phyloP scores from a whole-genome alignment of 2,329 filamentous ascomycete species.

The Trichoderma sp. region DNA sequence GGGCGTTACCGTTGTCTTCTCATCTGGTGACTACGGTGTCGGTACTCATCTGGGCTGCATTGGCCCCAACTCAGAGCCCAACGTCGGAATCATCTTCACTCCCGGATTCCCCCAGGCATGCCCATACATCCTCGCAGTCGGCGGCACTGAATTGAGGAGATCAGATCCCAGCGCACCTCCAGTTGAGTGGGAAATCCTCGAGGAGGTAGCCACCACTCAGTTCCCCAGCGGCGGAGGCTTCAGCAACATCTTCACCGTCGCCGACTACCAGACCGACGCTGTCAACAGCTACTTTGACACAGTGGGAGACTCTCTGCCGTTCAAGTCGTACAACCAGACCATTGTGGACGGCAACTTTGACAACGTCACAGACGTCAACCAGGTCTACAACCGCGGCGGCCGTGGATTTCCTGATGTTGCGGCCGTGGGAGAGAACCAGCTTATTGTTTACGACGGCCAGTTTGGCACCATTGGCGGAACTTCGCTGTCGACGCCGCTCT shows the following conservation, averaged over 20 bases:
- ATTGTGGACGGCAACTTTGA: constrained; percentile 31
- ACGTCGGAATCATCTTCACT: constrained; percentile 30
- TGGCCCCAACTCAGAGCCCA: not conserved
- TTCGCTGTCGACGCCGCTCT: constrained; percentile 36
- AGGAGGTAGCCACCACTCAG: not conserved
- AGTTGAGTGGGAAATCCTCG: not conserved
- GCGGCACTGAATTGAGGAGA: constrained; percentile 44
- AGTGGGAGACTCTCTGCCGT: constrained; percentile 21
- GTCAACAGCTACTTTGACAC: constrained; percentile 29
- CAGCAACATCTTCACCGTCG: not conserved
- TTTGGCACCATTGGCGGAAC: constrained; percentile 49
- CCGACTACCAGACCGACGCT: not conserved
- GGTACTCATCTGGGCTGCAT: constrained; percentile 23
- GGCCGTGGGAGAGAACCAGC: constrained; percentile 44
- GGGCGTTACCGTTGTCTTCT: constrained; percentile 49
- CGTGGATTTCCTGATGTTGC: constrained; percentile 48
- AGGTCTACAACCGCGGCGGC: constrained; percentile 40
- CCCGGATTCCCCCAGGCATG: constrained; percentile 47
- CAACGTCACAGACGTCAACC: constrained; percentile 39
- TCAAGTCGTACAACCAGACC: constrained; percentile 26
- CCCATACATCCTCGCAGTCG: constrained; percentile 49
- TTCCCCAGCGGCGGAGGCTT: constrained; percentile 2
- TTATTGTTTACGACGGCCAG: constrained; percentile 42
- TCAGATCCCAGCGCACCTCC: not conserved
- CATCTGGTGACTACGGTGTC: constrained; percentile 50